A percentile compares a stretch with the other conserved stretches of the same genome.
Evolutionary conservation across 768 basidiomycete species (phyloP).

Genomic region (Lactarius psammicola): DNA sequence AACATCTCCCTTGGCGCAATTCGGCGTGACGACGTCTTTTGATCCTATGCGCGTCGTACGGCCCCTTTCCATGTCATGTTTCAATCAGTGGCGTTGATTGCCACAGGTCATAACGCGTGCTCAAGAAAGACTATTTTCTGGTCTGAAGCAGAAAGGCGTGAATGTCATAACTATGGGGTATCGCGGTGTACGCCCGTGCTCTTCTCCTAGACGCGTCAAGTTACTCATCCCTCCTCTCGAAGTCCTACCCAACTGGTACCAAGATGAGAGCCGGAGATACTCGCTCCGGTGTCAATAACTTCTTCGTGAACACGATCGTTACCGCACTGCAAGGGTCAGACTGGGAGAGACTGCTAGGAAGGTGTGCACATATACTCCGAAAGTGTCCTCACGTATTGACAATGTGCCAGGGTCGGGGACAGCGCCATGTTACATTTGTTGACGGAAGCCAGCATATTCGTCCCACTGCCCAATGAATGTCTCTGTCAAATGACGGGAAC

Average conservation of each 20-base stretch:
- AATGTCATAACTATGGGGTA: slow-evolving; percentile 72
- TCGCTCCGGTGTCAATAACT: slow-evolving; percentile 51
- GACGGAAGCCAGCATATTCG: slow-evolving; percentile 68
- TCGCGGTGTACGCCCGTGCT: slow-evolving; percentile 45
- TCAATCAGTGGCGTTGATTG: slow-evolving; percentile 31
- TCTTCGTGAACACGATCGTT: slow-evolving; percentile 72
- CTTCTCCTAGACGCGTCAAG: background rate
- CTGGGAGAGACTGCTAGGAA: slow-evolving; percentile 63
- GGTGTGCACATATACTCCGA: slow-evolving; percentile 41
- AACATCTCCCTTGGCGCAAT: background rate
- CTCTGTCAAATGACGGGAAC: slow-evolving; percentile 80
- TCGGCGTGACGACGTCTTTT: slow-evolving; percentile 18
- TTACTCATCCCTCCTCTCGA: slow-evolving; percentile 6
- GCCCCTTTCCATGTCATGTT: background rate
- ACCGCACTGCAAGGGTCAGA: slow-evolving; percentile 60
- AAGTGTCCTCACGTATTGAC: background rate
- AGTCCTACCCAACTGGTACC: slow-evolving; percentile 30
- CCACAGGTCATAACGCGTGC: slow-evolving; percentile 59
- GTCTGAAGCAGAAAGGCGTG: slow-evolving; percentile 37
- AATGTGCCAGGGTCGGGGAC: slow-evolving; percentile 61
- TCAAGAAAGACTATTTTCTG: slow-evolving; percentile 52
- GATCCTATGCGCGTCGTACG: slow-evolving; percentile 21
- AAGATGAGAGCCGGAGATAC: slow-evolving; percentile 37
- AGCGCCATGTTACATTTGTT: slow-evolving; percentile 78
- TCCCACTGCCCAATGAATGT: slow-evolving; percentile 78